These are phyloP conservation scores for Fagopyrum tataricum DNA, from an alignment of 148 eudicot species.

Conservation along the genomic window DNA sequence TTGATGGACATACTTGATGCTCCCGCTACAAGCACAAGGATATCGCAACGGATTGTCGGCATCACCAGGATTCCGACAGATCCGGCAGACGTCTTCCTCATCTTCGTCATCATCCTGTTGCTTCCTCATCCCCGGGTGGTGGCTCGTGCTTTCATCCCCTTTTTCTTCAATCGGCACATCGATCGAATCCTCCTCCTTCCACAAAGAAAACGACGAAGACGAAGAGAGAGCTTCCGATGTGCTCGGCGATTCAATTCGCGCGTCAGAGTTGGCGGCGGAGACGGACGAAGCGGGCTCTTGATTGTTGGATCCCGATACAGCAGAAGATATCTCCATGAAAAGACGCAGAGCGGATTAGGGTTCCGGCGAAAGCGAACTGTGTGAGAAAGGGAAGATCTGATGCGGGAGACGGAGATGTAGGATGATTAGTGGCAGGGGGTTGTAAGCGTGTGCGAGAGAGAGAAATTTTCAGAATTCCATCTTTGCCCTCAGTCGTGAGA, in stretches of 20 bases:
- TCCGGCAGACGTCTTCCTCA: slow-evolving; percentile 74
- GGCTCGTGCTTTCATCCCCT: slow-evolving; percentile 1
- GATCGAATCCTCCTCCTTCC: slow-evolving; percentile 17
- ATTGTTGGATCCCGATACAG: slow-evolving; percentile 17
- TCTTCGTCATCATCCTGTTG: slow-evolving; percentile 76
- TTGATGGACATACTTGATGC: slow-evolving; percentile 89
- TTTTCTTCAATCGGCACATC: slow-evolving; percentile 20
- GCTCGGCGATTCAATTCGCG: slow-evolving; percentile 17
- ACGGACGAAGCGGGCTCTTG: slow-evolving; percentile 7
- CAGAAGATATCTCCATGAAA: slow-evolving; percentile 41
- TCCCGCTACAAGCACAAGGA: slow-evolving; percentile 93
- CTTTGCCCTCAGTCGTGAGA: slow-evolving; percentile 11
- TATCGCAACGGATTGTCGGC: slow-evolving; percentile 70
- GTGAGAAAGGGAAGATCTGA: slow-evolving; percentile 13
- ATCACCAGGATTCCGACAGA: slow-evolving; percentile 84
- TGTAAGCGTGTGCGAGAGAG: background rate
- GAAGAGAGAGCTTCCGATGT: slow-evolving; percentile 16
- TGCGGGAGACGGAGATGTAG: background rate
- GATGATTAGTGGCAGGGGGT: background rate
- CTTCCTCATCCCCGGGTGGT: slow-evolving; percentile 8
- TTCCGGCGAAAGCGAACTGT: slow-evolving; percentile 19
- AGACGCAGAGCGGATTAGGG: slow-evolving; percentile 11
- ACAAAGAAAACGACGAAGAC: slow-evolving; percentile 16
- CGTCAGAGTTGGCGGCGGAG: slow-evolving; percentile 17
- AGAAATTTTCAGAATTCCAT: slow-evolving; percentile 14